Percentiles rank a stretch among this genome's conserved stretches.
Evolutionary conservation across 2,329 filamentous ascomycete species (phyloP).

Genomic region (Xylariaceae sp.): DNA sequence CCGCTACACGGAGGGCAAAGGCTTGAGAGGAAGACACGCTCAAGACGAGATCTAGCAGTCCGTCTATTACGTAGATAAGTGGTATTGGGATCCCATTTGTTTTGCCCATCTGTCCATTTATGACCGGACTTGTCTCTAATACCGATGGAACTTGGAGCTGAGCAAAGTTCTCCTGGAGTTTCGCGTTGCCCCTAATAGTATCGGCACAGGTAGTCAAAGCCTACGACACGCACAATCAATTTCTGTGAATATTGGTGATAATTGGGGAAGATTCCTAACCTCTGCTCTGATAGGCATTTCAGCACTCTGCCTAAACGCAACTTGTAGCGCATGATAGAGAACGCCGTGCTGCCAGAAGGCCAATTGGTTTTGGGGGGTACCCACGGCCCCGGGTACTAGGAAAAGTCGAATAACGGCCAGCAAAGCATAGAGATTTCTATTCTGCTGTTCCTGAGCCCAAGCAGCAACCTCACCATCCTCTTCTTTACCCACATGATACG

Average conservation of each 20-base stretch:
- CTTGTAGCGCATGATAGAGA: conserved; percentile 69
- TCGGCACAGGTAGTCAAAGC: conserved; percentile 82
- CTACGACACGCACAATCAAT: conserved; percentile 33
- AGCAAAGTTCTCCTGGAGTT: conserved; percentile 82
- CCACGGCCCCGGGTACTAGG: conserved; percentile 70
- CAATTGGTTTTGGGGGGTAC: conserved; percentile 75
- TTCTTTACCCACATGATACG: conserved; percentile 47
- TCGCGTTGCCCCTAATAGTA: conserved; percentile 73
- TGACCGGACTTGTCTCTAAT: conserved; percentile 35
- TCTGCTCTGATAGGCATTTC: conserved; percentile 76
- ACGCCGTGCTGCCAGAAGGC: conserved; percentile 81
- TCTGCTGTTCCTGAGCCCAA: conserved; percentile 72
- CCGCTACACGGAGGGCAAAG: conserved; percentile 77
- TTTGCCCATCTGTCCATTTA: conserved; percentile 37
- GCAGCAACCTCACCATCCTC: conserved; percentile 55
- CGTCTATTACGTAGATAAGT: conserved; percentile 87
- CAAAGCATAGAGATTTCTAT: conserved; percentile 88
- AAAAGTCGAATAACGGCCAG: conserved; percentile 84
- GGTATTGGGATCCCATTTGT: conserved; percentile 47
- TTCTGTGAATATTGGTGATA: conserved; percentile 9
- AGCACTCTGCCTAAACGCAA: conserved; percentile 70
- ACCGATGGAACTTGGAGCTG: conserved; percentile 71
- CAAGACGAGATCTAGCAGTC: conserved; percentile 75
- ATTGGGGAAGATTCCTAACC: conserved; percentile 31
- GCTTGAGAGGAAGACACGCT: conserved; percentile 59